Evolutionary conservation across 192 early-diverging fungal species (phyloP), one percentile per base, ranked within the genome.

Genomic region (Backusella psychrophila): DNA sequence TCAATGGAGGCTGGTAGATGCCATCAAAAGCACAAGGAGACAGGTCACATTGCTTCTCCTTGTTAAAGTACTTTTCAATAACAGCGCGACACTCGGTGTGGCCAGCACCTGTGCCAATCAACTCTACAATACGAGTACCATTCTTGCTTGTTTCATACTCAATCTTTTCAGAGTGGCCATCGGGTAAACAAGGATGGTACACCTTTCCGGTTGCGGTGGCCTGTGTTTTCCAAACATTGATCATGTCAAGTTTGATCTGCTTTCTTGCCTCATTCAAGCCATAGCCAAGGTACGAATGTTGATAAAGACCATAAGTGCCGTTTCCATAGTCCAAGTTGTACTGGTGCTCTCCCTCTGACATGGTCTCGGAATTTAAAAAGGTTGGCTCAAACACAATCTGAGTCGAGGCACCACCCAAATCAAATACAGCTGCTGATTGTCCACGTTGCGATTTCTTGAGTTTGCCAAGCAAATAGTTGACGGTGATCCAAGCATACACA

Each of bases 371-470:
- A 8, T 82, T 75, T 38, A 81, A 84, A 67, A 82, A 85, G 36
- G 83, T 80, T 0, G 97, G 97, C 82, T 98, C 98, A 89, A 98
- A 99, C 0, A 97, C 98, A 70, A 99, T 96, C 85, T 99, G 97
- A n/a, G 98, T 99, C 33, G 95, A 97, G 8, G 92, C 98, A 70
- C 98, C 98, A 63, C 98, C 98, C 75, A 99, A 88, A 80, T 99
- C 98, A 89, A 99, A 92, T 33, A 97, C 91, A 1, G 95, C 98
- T 1, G 93, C 96, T 3, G 96, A 96, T 38, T 85, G 82, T 19
- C 80, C 79, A 71, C 86, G 80, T 35, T 84, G 81, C 6, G 67
- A 41, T 7, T 67, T 69, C 74, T 81, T 71, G 4, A 83, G 34
- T 29, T 85, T 83, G 17, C 90, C 94, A 23, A 97, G 85, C 8